Evolutionary conservation across 345 rosid species (phyloP).

Genomic region (Luvunga scandens): DNA sequence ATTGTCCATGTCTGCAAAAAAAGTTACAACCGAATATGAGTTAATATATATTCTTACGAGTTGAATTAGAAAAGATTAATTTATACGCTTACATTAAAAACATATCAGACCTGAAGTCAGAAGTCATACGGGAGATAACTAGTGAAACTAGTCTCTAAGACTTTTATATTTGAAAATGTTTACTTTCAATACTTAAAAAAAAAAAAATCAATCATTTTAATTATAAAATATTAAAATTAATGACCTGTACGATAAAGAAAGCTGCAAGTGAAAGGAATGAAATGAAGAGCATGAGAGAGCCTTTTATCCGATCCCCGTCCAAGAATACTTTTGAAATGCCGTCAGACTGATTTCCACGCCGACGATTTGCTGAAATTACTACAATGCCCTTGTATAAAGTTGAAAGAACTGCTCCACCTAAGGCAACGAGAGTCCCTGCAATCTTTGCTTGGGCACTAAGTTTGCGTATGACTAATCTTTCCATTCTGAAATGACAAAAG

Average conservation of each 20-base stretch:
- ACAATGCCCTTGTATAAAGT: constrained; percentile 2
- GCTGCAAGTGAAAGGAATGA: neutral
- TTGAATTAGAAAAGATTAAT: too few species aligned
- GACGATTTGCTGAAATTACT: neutral
- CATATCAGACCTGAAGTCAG: too few species aligned
- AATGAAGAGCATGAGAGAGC: constrained; percentile 3
- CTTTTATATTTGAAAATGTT: too few species aligned
- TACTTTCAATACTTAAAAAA: too few species aligned
- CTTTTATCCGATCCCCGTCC: neutral
- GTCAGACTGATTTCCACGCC: neutral
- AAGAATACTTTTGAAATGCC: neutral
- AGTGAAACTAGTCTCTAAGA: too few species aligned
- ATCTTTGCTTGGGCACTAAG: neutral
- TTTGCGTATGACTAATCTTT: neutral
- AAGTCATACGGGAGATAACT: too few species aligned
- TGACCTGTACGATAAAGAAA: neutral
- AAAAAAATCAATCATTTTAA: too few species aligned
- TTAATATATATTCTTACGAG: neutral
- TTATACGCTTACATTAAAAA: too few species aligned
- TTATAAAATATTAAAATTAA: neutral
- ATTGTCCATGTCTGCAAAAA: neutral
- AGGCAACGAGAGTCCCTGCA: neutral
- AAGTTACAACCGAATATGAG: neutral
- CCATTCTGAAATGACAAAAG: neutral
- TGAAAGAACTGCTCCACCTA: neutral